Evolutionary conservation across 148 eudicot species (phyloP).

Genomic region (Salicornia ramosissima): DNA sequence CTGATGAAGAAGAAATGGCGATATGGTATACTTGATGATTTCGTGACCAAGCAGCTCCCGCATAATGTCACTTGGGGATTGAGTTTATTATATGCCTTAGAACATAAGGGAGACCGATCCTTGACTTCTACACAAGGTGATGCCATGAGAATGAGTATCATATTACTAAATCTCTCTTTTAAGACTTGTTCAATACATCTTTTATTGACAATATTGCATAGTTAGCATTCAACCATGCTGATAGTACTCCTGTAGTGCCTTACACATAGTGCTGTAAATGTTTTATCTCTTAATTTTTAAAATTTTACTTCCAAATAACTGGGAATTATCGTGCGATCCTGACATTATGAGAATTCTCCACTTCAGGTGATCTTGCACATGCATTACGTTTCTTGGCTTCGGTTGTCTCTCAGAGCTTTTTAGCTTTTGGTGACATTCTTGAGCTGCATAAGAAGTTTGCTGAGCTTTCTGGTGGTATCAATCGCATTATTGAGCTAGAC

Average conservation of each 20-base stretch:
- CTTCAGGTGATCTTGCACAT: constrained; percentile 90
- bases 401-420: constrained; percentile 95
- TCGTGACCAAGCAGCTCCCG: constrained; percentile 89
- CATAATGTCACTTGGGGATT: constrained; percentile 98
- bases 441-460: constrained; percentile 81
- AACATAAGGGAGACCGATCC: constrained; percentile 89
- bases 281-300: not conserved
- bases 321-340: not conserved
- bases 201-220: not conserved
- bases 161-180: not conserved
- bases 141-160: not conserved
- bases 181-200: not conserved
- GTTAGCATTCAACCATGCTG: not conserved
- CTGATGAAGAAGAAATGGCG: constrained; percentile 83
- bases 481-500: constrained; percentile 87
- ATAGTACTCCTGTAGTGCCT: not conserved
- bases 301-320: not conserved
- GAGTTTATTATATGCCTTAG: constrained; percentile 91
- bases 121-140: constrained; percentile 92
- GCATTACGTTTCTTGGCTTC: constrained; percentile 95
- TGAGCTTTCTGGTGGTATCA: constrained; percentile 93
- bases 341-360: constrained; percentile 8
- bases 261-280: not conserved
- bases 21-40: constrained; percentile 84
- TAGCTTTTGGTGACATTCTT: constrained; percentile 94